phyloP scores from a whole-genome alignment of 2,329 filamentous ascomycete genomes.

The Hymenoscyphus fructigenus region DNA sequence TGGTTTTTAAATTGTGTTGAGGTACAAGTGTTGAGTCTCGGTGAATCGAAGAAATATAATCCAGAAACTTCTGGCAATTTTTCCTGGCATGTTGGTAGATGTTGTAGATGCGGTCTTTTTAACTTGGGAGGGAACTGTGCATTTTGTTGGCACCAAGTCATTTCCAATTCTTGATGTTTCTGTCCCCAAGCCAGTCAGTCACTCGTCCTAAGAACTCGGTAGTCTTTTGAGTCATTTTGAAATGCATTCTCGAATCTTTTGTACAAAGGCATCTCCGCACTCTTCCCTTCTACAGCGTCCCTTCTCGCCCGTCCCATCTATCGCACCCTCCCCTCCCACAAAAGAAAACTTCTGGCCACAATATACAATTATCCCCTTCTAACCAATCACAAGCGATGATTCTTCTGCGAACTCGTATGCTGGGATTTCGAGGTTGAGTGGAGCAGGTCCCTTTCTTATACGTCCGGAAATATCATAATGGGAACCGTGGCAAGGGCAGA shows the following conservation, averaged over 20 bases:
- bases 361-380: slow-evolving; percentile 38
- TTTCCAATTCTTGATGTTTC: background rate
- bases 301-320: slow-evolving; percentile 26
- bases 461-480: slow-evolving; percentile 99
- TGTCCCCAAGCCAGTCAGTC: background rate
- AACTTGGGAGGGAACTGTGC: no score
- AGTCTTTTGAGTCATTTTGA: slow-evolving; percentile 6
- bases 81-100: no score
- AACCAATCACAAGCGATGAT: slow-evolving; percentile 88
- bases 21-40: no score
- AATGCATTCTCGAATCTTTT: slow-evolving; percentile 33
- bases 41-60: no score
- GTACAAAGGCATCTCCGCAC: slow-evolving; percentile 37
- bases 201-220: background rate
- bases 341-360: slow-evolving; percentile 29
- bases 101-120: no score
- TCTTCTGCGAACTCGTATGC: slow-evolving; percentile 91
- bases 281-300: slow-evolving; percentile 15
- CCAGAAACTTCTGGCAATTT: no score
- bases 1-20: no score
- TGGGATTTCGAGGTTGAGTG: slow-evolving; percentile 95
- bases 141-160: background rate
- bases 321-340: slow-evolving; percentile 37
- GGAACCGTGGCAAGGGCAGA: slow-evolving; percentile 99
- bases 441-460: slow-evolving; percentile 95